phyloP scores from a whole-genome alignment of 305 asterid species.

The Solanum hybrid region DNA sequence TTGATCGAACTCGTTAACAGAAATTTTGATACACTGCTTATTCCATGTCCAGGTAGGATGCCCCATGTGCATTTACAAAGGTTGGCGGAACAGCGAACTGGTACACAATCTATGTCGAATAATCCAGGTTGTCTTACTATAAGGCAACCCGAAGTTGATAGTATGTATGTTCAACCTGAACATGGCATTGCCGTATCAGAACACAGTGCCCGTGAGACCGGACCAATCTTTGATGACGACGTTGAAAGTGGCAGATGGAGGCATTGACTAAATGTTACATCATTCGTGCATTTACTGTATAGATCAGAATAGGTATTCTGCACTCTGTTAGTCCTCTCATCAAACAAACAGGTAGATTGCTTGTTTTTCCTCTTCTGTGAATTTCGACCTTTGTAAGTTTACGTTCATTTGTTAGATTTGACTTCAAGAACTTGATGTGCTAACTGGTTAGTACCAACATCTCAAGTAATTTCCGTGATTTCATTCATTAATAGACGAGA shows the following conservation, averaged over 20 bases:
- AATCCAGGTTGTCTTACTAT: constrained; percentile 23
- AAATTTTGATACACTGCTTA: not conserved
- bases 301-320: constrained; percentile 4
- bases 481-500: not conserved
- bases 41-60: constrained; percentile 63
- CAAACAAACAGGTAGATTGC: not conserved
- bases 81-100: constrained; percentile 55
- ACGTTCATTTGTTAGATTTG: not conserved
- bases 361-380: not conserved
- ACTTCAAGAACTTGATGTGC: not conserved
- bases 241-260: constrained; percentile 33
- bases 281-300: constrained; percentile 6
- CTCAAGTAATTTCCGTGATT: not conserved
- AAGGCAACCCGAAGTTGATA: constrained; percentile 36
- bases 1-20: not conserved
- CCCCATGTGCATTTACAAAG: constrained; percentile 75
- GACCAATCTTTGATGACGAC: constrained; percentile 22
- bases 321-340: not conserved
- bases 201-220: constrained; percentile 10
- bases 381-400: not conserved
- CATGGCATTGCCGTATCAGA: constrained; percentile 11
- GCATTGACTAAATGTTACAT: constrained; percentile 7
- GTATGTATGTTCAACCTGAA: constrained; percentile 25
- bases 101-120: constrained; percentile 21
- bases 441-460: not conserved